Evolutionary conservation across 2,329 filamentous ascomycete genomes (phyloP).

Genomic region (Alternaria longipes): DNA sequence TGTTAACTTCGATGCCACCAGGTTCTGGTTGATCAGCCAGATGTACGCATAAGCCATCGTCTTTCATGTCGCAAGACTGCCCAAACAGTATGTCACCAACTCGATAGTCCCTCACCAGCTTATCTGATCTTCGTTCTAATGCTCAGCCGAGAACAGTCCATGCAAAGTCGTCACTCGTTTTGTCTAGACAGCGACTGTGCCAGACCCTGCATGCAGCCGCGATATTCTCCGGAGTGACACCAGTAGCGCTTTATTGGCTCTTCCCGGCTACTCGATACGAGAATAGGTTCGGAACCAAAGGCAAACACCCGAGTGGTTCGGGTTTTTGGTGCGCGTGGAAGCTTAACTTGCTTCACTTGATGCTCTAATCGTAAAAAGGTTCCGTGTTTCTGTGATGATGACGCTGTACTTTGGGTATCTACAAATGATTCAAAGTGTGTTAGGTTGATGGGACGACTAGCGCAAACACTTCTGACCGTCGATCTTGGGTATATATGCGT

Average conservation of each 20-base stretch:
- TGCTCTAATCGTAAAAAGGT: neutral
- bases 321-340: neutral
- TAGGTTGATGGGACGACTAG: neutral
- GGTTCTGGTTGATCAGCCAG: neutral
- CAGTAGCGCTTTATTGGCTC: neutral
- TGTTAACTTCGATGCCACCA: neutral
- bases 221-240: slow-evolving; percentile 2
- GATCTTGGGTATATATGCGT: slow-evolving; percentile 1
- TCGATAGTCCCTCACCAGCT: neutral
- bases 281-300: neutral
- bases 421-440: neutral
- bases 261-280: neutral
- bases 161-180: neutral
- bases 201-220: slow-evolving; percentile 4
- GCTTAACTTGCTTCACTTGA: neutral
- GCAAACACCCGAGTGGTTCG: slow-evolving; percentile 1
- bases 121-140: neutral
- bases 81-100: neutral
- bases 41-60: neutral
- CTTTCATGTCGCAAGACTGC: neutral
- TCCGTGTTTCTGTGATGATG: neutral
- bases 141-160: neutral
- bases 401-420: neutral
- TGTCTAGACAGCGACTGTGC: neutral
- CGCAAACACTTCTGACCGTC: neutral